phyloP scores from a whole-genome alignment of 2,329 filamentous ascomycete species.

The Arthrinium puccinioides region DNA sequence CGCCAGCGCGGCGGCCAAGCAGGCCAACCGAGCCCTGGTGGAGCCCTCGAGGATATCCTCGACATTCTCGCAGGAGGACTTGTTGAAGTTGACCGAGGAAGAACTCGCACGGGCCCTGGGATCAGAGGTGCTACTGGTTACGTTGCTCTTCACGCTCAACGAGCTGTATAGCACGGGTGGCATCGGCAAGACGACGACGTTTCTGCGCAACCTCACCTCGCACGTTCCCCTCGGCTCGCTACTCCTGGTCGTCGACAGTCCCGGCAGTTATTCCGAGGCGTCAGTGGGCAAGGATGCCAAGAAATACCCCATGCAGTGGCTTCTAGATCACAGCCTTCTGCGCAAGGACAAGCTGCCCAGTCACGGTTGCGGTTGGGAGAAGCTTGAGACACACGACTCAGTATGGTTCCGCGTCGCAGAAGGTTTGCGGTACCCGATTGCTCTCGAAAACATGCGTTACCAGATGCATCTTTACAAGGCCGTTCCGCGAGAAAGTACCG shows the following conservation, averaged over 20 bases:
- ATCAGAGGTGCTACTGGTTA: slow-evolving; percentile 48
- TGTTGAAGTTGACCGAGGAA: slow-evolving; percentile 30
- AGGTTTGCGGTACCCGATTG: slow-evolving; percentile 69
- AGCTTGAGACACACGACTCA: slow-evolving; percentile 67
- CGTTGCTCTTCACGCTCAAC: slow-evolving; percentile 89
- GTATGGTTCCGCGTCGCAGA: slow-evolving; percentile 74
- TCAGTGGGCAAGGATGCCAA: slow-evolving; percentile 52
- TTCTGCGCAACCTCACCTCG: slow-evolving; percentile 64
- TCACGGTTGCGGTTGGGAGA: slow-evolving; percentile 55
- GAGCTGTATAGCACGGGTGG: slow-evolving; percentile 81
- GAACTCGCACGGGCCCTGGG: neutral
- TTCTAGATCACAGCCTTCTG: slow-evolving; percentile 76
- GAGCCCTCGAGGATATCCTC: slow-evolving; percentile 28
- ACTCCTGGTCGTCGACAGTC: slow-evolving; percentile 83
- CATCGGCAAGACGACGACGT: slow-evolving; percentile 63
- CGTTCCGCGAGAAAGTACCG: no score
- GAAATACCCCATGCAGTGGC: slow-evolving; percentile 87
- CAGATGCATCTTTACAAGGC: slow-evolving; percentile 76
- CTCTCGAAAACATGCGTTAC: slow-evolving; percentile 90
- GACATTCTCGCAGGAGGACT: slow-evolving; percentile 40
- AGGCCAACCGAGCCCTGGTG: slow-evolving; percentile 38
- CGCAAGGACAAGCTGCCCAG: slow-evolving; percentile 3
- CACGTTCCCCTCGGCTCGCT: slow-evolving; percentile 51
- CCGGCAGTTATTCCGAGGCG: slow-evolving; percentile 85
- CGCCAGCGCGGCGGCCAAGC: slow-evolving; percentile 38